Evolutionary conservation across 805 yeast genomes (phyloP).

Genomic region (Teunomyces cretensis): DNA sequence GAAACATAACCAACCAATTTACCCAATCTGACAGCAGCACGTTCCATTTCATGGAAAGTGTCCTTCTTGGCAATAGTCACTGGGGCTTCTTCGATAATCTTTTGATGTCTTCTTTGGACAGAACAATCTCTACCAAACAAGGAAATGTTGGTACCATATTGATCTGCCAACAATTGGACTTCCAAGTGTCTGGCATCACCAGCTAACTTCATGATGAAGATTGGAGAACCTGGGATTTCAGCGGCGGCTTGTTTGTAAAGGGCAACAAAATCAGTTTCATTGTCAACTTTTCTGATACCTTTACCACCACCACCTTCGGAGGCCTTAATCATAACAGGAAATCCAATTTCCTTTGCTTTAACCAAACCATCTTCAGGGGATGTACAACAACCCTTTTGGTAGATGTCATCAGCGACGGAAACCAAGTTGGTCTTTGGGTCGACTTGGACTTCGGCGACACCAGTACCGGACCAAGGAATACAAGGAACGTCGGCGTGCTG

Average conservation of each 20-base stretch:
- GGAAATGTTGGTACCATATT: constrained; percentile 96
- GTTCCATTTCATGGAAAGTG: constrained; percentile 90
- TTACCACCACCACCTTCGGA: constrained; percentile 99
- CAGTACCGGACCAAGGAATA: constrained; percentile 99
- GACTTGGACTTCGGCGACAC: constrained; percentile 76
- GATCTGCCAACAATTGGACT: constrained; percentile 96
- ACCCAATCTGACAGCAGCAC: constrained; percentile 97
- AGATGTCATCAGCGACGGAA: constrained; percentile 81
- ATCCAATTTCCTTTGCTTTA: constrained; percentile 85
- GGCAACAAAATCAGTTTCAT: constrained; percentile 72
- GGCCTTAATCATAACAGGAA: constrained; percentile 98
- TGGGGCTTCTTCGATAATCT: constrained; percentile 98
- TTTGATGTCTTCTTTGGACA: constrained; percentile 99
- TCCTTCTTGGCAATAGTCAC: constrained; percentile 88
- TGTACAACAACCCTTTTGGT: constrained; percentile 83
- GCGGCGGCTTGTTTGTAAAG: constrained; percentile 91
- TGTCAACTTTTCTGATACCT: constrained; percentile 95
- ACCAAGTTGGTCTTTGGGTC: constrained; percentile 76
- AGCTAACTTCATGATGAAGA: constrained; percentile 95
- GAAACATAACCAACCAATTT: constrained; percentile 96
- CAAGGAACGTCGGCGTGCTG: constrained; percentile 98
- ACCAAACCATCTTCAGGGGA: constrained; percentile 85
- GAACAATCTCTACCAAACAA: constrained; percentile 99
- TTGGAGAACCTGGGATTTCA: constrained; percentile 99
- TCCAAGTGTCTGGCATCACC: constrained; percentile 98